Percentiles rank a stretch among this genome's conserved stretches.
phyloP scores from a whole-genome alignment of 306 rosid genomes.

The Malus sieversii region DNA sequence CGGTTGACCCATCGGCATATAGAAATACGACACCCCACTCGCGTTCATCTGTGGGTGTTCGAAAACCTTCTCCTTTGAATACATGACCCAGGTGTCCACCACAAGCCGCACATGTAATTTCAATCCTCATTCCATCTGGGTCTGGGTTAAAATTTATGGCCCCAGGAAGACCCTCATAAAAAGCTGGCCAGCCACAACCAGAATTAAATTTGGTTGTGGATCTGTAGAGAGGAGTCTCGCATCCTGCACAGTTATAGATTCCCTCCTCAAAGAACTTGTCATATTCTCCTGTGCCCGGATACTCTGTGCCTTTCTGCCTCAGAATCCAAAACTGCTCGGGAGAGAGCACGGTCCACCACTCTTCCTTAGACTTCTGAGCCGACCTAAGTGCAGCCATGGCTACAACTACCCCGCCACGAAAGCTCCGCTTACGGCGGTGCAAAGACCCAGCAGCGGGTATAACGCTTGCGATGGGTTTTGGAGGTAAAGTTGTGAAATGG shows the following conservation, averaged over 20 bases:
- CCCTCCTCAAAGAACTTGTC: conserved; percentile 68
- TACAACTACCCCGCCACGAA: conserved; percentile 34
- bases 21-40: too few species aligned
- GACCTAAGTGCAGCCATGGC: conserved; percentile 61
- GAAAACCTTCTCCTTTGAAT: conserved; percentile 80
- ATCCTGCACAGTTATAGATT: conserved; percentile 66
- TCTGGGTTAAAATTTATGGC: conserved; percentile 55
- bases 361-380: conserved; percentile 52
- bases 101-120: conserved; percentile 86
- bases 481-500: conserved; percentile 12
- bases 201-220: conserved; percentile 62
- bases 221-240: conserved; percentile 41
- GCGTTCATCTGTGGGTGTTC: conserved; percentile 72
- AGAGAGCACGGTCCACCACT: conserved; percentile 71
- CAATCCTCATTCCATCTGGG: conserved; percentile 71
- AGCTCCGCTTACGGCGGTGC: conserved; percentile 26
- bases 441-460: conserved; percentile 16
- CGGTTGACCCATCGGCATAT: too few species aligned
- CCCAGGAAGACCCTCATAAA: conserved; percentile 74
- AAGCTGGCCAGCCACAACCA: conserved; percentile 86
- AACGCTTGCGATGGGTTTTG: conserved; percentile 13
- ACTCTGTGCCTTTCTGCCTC: conserved; percentile 56
- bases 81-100: conserved; percentile 90
- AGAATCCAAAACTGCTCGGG: conserved; percentile 77
- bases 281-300: conserved; percentile 64